Percentiles rank a stretch among this genome's conserved stretches.
Evolutionary conservation across 1,284 basidiomycete genomes (phyloP).

Genomic region (Cryptococcus sp.): DNA sequence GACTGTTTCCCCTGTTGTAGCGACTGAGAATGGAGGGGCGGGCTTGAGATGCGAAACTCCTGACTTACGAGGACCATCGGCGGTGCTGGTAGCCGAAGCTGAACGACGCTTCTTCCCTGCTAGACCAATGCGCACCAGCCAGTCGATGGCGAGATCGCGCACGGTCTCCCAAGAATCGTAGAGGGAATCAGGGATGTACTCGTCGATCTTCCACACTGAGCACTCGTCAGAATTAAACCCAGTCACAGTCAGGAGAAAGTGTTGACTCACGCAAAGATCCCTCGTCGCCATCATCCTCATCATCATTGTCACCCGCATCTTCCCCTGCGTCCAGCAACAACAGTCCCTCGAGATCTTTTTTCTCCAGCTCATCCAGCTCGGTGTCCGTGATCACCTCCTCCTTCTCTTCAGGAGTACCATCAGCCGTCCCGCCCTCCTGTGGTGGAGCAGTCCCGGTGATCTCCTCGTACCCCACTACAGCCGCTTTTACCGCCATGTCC

Average conservation of each 20-base stretch:
- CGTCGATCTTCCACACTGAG: constrained; percentile 75
- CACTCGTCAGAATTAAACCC: constrained; percentile 1
- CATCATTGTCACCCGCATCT: constrained; percentile 25
- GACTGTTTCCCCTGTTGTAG: not conserved
- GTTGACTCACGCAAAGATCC: constrained; percentile 22
- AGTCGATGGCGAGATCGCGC: constrained; percentile 65
- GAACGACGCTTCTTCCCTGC: constrained; percentile 47
- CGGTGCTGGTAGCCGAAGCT: constrained; percentile 6
- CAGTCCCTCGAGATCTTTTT: constrained; percentile 70
- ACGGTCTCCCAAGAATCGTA: constrained; percentile 74
- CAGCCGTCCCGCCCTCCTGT: constrained; percentile 52
- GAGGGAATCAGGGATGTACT: constrained; percentile 83
- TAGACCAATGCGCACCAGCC: constrained; percentile 70
- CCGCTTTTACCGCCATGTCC: constrained; percentile 97
- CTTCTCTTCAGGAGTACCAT: constrained; percentile 55
- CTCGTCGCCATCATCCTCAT: constrained; percentile 28
- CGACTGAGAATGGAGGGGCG: not conserved
- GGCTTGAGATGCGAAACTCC: not conserved
- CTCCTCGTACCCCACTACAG: constrained; percentile 89
- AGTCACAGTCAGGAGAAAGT: not conserved
- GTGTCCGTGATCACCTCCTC: constrained; percentile 53
- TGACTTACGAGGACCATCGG: constrained; percentile 46
- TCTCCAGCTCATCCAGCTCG: constrained; percentile 68
- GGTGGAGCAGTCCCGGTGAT: constrained; percentile 59
- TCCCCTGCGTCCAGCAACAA: constrained; percentile 72